Percentiles rank a stretch among this genome's conserved stretches.
Conservation (phyloP, 371 early-diverging fungal species). For the Zopfochytrium polystomum region DNA sequence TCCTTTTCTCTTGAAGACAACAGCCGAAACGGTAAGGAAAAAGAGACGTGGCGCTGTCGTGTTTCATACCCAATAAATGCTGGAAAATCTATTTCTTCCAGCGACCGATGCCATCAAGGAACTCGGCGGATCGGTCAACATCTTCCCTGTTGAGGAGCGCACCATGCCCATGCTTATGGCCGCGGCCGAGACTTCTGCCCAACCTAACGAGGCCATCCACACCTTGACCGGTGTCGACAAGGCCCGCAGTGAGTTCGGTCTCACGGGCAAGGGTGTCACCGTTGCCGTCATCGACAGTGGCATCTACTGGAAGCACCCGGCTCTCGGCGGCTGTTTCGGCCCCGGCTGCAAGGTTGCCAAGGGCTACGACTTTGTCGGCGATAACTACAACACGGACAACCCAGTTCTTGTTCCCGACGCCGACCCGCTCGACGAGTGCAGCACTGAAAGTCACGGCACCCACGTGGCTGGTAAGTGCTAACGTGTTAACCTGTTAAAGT, state of each 20-base stretch:
- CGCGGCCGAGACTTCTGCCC: neutral
- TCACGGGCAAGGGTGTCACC: too few species aligned
- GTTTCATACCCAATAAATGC: neutral
- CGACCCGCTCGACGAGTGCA: slow-evolving; percentile 54
- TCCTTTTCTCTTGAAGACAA: neutral
- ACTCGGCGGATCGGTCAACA: neutral
- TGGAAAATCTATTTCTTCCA: neutral
- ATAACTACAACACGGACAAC: slow-evolving; percentile 18
- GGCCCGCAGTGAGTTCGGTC: slow-evolving; percentile 18
- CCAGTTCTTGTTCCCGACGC: slow-evolving; percentile 41
- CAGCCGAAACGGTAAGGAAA: neutral
- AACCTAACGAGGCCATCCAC: neutral
- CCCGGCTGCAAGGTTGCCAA: slow-evolving; percentile 58
- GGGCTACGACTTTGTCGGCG: slow-evolving; percentile 57
- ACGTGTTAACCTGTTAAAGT: too few species aligned
- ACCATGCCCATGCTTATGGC: neutral
- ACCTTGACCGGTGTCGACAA: too few species aligned
- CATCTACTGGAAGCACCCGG: slow-evolving; percentile 66
- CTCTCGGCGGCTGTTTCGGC: too few species aligned
- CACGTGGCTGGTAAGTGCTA: slow-evolving; percentile 61
- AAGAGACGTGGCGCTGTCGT: neutral
- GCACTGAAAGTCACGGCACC: slow-evolving; percentile 52
- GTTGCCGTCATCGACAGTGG: slow-evolving; percentile 56
- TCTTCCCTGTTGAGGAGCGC: neutral
- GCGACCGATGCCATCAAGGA: neutral